A percentile compares a stretch with the other conserved stretches of the same genome.
Conservation (phyloP, 2,329 filamentous ascomycete species). For the Colletotrichum karsti region DNA sequence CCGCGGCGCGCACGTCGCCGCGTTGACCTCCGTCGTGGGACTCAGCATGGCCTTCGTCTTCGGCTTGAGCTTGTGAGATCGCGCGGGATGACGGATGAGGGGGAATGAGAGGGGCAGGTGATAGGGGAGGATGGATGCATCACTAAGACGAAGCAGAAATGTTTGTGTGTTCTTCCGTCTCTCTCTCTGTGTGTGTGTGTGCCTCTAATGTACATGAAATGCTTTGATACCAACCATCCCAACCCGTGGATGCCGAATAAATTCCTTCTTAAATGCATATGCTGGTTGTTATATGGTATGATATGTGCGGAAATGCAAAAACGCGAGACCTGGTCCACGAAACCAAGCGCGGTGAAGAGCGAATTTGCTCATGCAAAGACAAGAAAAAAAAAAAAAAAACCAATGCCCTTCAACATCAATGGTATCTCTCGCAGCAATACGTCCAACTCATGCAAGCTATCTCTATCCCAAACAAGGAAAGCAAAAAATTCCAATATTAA, state of each 20-base stretch:
- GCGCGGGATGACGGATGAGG: not conserved
- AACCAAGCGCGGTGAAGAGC: not conserved
- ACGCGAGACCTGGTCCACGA: not conserved
- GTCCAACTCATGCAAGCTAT: slow-evolving; percentile 10
- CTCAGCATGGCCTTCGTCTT: slow-evolving; percentile 47
- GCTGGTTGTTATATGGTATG: not conserved
- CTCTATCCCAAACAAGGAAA: not conserved
- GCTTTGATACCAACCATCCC: slow-evolving; percentile 27
- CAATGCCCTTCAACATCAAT: slow-evolving; percentile 17
- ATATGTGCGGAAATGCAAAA: not conserved
- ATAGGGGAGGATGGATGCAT: not conserved
- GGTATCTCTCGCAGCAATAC: slow-evolving; percentile 27
- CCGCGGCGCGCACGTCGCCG: slow-evolving; percentile 31
- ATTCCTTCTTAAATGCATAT: not conserved
- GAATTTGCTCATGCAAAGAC: not conserved
- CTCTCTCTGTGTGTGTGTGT: not conserved
- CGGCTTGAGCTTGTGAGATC: slow-evolving; percentile 43
- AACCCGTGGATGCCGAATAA: not conserved
- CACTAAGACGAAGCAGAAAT: not conserved
- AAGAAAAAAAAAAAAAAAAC: not conserved
- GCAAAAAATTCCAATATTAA: slow-evolving; percentile 6
- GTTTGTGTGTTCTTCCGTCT: slow-evolving; percentile 2
- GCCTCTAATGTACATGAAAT: slow-evolving; percentile 28
- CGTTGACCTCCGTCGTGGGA: slow-evolving; percentile 45
- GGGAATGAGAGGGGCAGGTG: not conserved